phyloP scores from a whole-genome alignment of 371 early-diverging fungal species.

The Syncephalastrum contaminatum region DNA sequence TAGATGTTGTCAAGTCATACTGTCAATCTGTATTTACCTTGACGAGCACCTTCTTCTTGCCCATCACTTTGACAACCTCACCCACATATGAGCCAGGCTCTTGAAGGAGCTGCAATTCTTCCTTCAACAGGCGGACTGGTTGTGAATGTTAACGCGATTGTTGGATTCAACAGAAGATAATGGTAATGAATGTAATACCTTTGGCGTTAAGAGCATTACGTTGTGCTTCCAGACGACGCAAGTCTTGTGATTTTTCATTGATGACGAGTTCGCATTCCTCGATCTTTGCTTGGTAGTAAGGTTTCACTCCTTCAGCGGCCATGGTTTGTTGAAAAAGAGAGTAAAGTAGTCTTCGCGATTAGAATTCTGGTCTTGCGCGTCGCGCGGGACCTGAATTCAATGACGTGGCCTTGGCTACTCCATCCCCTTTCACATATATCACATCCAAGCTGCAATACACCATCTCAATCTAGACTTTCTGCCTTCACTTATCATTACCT shows the following conservation, averaged over 20 bases:
- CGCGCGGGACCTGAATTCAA: too few species aligned
- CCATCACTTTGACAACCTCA: conserved; percentile 99
- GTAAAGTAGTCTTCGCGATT: background rate
- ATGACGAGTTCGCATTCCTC: conserved; percentile 88
- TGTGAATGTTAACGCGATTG: background rate
- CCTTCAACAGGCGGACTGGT: conserved; percentile 94
- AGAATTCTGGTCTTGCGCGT: too few species aligned
- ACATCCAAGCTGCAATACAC: background rate
- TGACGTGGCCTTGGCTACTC: background rate
- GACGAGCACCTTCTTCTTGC: conserved; percentile 98
- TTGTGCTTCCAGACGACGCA: conserved; percentile 98
- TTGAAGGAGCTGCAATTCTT: conserved; percentile 97
- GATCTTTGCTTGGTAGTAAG: conserved; percentile 79
- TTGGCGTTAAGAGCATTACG: conserved; percentile 96
- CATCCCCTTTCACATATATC: background rate
- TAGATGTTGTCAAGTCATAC: background rate
- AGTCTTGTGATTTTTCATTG: conserved; percentile 90
- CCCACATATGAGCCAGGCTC: conserved; percentile 98
- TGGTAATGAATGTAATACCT: conserved; percentile 47
- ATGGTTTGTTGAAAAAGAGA: conserved; percentile 6
- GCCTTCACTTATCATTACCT: too few species aligned
- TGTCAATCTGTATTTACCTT: conserved; percentile 61
- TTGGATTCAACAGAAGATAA: background rate
- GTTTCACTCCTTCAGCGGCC: conserved; percentile 58
- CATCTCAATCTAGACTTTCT: too few species aligned